These are phyloP conservation scores for Nepenthes alata DNA, from an alignment of 179 eudicot species.

Conservation along the genomic window DNA sequence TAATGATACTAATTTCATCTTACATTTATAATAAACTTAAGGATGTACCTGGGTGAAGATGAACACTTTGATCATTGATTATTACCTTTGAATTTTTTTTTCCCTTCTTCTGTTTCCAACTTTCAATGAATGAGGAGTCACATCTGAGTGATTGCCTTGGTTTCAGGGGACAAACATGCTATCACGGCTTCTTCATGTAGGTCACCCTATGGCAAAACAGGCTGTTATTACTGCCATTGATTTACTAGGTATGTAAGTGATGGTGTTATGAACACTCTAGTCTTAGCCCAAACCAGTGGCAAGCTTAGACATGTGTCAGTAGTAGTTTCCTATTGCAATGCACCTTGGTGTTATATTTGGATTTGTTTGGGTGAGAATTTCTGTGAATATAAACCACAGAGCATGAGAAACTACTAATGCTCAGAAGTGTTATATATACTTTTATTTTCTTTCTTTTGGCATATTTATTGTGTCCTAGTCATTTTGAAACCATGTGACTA, in stretches of 20 bases:
- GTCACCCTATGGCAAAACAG: conserved; percentile 93
- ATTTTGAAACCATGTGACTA: no score
- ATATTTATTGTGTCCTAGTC: no score
- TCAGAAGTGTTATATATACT: no score
- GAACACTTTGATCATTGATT: neutral
- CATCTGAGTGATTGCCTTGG: conserved; percentile 5
- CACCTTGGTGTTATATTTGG: neutral
- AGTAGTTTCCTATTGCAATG: neutral
- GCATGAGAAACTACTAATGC: no score
- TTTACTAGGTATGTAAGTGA: conserved; percentile 59
- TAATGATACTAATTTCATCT: no score
- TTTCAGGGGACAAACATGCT: conserved; percentile 94
- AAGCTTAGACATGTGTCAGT: neutral
- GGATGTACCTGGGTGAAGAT: no score
- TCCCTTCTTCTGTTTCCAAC: neutral
- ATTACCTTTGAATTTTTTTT: neutral
- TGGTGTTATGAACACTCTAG: neutral
- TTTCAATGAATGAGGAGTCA: neutral
- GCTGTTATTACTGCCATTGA: conserved; percentile 95
- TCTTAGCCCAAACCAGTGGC: neutral
- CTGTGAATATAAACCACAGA: neutral
- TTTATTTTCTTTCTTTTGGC: no score
- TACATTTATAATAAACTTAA: no score
- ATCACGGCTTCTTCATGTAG: conserved; percentile 86
- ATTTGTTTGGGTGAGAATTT: neutral